Evolutionary conservation across 2,329 filamentous ascomycete species (phyloP), one percentile per base, ranked within the genome.

Genomic region (Colletotrichum brevisporum): DNA sequence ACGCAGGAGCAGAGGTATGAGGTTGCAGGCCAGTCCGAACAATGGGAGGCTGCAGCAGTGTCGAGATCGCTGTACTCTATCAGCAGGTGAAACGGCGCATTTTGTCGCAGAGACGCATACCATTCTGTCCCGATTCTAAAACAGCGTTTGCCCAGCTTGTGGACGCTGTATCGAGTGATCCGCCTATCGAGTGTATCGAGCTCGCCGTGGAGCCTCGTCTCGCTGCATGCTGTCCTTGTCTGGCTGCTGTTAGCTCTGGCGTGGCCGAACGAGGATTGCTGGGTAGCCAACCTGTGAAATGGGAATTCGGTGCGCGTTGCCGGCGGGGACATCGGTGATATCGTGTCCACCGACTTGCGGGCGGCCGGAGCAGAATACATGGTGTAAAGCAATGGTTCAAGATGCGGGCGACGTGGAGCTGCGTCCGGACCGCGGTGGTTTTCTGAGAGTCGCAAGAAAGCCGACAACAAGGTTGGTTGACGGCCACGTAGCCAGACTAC

Each of bases 11-110:
- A 2, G 91, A 86, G 1, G 91, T 92, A 79, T 97, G 92, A 24
- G 95, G 92, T 63, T 94, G 86, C 57, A 97, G 87, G 65, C 95
- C 95, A 2, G 95, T 97, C 72, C 95, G 90, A 66, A 97, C 90
- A 73, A 97, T 97, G 4, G 95, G 94, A 31, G 94, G 92, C 76
- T 97, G 93, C 4, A 98, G 88, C n/a, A 98, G 87, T 1, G 94
- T 97, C 9, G 95, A 97, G 74, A 98, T 98, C 71, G 96, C 92
- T 94, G 71, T 13, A 63, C 62, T 21, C 64, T 55, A 60, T 57
- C 45, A 64, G 58, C 53, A 58, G 43, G 15, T 9, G 6, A 26
- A 39, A 13, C 12, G 36, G 27, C 31, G 70, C 27, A 69, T 57
- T 43, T n/a, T 18, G 18, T 31, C 27, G 36, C 21, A 26, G 6